Evolutionary conservation across 2,329 filamentous ascomycete species (phyloP).

Genomic region (Colletotrichum higginsianum): DNA sequence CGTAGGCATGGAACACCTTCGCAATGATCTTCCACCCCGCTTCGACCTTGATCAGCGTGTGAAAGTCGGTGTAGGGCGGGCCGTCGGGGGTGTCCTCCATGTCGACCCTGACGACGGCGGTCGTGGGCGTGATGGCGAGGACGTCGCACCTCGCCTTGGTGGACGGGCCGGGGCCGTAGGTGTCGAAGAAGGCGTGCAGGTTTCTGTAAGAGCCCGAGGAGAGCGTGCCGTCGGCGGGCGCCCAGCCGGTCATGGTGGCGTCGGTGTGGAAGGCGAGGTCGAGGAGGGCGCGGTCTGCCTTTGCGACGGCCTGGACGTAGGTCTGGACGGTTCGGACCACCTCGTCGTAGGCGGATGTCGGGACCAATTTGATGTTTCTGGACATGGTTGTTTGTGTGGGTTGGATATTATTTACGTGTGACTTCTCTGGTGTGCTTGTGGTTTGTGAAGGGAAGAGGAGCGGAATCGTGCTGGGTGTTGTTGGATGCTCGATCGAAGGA

Average conservation of each 20-base stretch:
- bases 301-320: background rate
- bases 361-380: background rate
- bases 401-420: too few relatives aligned
- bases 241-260: too few relatives aligned
- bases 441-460: too few relatives aligned
- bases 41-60: conserved; percentile 42
- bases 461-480: too few relatives aligned
- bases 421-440: background rate
- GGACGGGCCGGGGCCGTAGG: background rate
- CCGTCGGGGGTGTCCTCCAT: conserved; percentile 39
- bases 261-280: background rate
- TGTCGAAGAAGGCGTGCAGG: background rate
- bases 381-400: background rate
- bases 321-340: background rate
- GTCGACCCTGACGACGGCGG: conserved; percentile 41
- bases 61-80: conserved; percentile 38
- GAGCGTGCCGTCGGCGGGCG: background rate
- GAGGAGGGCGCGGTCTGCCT: background rate
- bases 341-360: background rate
- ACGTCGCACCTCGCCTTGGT: conserved; percentile 40
- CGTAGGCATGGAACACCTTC: conserved; percentile 44
- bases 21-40: conserved; percentile 39
- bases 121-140: conserved; percentile 42
- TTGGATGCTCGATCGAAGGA: too few relatives aligned
- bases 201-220: background rate